Base-by-base conservation (phyloP, 140 eudicot species). In the Oenanthe javanica region DNA sequence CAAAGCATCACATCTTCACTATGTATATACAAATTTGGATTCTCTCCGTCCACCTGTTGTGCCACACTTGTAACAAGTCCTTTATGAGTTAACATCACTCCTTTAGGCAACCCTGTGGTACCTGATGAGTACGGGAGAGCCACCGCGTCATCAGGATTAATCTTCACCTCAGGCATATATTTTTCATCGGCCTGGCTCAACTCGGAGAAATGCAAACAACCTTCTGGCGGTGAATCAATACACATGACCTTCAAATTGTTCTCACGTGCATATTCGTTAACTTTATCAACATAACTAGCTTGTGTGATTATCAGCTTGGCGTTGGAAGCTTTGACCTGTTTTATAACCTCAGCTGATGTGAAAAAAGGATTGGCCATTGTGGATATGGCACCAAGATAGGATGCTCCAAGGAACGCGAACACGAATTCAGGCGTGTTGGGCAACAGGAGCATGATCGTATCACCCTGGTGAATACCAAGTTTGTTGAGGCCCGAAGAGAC, bases 1-100 rank as follows among this genome's bases (percentile, higher is more conserved):
- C 98, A 94, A 4, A 92, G 86, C 80, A 94, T 0, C 25, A 94
- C 98, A 57, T 94, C 97, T 19, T 90, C 95, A 9, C 86, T 87
- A 54, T 92, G 93, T 67, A 94, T 85, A 83, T 91, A 88, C 61
- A 94, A 48, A 76, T 94, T 94, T 13, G 98, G 93, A 72, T 94
- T 94, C 15, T 94, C 97, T n/a, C 98, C 98, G n/a, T 94, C 98
- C 9, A 94, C 98, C 71, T 94, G 98, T 47, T 94, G 98, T 0
- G 96, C 98, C 13, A 94, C 96, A 75, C 97, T 94, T 19, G 98
- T 92, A 18, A 92, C 97, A 2, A 86, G 90, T n/a, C 97, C 96
- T 82, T 94, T 92, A 84, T 94, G 98, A 57, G 97, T 94, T 47
- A 94, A 84, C 98, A 94, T 94, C 71, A 94, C 98, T 18, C 98